Conservation (phyloP, 2,329 filamentous ascomycete species). For the Fusarium gaditjirri region DNA sequence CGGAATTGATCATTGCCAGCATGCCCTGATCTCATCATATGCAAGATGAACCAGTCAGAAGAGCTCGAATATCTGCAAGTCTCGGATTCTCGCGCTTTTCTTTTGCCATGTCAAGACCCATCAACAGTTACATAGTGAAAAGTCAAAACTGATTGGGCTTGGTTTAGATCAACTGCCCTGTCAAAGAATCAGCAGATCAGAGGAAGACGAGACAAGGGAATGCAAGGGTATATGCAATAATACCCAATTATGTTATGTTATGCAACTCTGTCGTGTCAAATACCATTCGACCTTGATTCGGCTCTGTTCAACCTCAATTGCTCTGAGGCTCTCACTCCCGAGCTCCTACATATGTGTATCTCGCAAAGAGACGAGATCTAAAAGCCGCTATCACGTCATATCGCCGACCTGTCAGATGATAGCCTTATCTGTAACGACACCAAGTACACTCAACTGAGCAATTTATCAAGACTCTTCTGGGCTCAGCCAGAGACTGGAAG, state of each 20-base stretch:
- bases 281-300: not conserved
- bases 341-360: not conserved
- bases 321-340: not conserved
- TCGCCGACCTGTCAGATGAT: not conserved
- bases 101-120: not conserved
- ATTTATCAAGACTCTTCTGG: not conserved
- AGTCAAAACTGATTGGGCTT: conserved; percentile 12
- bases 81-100: conserved; percentile 7
- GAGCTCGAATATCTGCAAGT: conserved; percentile 20
- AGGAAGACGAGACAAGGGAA: conserved; percentile 3
- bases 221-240: conserved; percentile 26
- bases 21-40: conserved; percentile 9
- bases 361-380: not conserved
- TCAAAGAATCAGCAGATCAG: conserved; percentile 19
- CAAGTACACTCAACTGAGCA: not conserved
- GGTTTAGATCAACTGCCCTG: conserved; percentile 19
- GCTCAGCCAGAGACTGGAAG: not conserved
- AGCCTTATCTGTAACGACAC: not conserved
- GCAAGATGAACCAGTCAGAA: conserved; percentile 17
- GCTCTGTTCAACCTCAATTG: conserved; percentile 3
- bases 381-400: not conserved
- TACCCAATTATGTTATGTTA: conserved; percentile 18
- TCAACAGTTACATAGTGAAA: not conserved
- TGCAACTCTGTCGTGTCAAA: conserved; percentile 17
- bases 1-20: not conserved